Evolutionary conservation across 352 stramenopile genomes (phyloP).

Genomic region (Phytophthora citricola): DNA sequence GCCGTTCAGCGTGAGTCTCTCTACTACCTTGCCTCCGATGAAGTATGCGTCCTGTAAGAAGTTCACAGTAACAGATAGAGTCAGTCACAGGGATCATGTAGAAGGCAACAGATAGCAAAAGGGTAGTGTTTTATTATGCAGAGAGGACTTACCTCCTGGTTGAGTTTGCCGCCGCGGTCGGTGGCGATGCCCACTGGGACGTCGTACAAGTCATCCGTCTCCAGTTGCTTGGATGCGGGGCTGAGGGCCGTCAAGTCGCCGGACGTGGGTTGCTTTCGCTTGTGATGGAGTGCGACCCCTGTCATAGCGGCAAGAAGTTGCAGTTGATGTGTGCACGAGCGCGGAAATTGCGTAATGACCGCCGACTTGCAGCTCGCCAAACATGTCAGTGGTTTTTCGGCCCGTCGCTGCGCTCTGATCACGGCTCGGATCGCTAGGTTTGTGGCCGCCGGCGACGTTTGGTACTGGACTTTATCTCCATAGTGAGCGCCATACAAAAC

Average conservation of each 20-base stretch:
- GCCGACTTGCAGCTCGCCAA: conserved; percentile 3
- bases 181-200: conserved; percentile 69
- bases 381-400: conserved; percentile 12
- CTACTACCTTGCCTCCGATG: conserved; percentile 63
- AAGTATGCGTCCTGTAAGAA: conserved; percentile 80
- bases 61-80: no score
- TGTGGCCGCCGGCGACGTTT: conserved; percentile 12
- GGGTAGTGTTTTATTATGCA: not conserved
- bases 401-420: conserved; percentile 15
- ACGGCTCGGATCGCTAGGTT: conserved; percentile 15
- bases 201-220: conserved; percentile 52
- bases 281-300: conserved; percentile 30
- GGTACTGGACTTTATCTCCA: conserved; percentile 9
- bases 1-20: conserved; percentile 81
- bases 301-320: conserved; percentile 20
- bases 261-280: conserved; percentile 44
- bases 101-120: no score
- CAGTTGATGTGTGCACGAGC: conserved; percentile 13
- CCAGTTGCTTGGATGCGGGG: conserved; percentile 44
- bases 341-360: conserved; percentile 28
- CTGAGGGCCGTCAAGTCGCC: conserved; percentile 21
- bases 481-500: conserved; percentile 20
- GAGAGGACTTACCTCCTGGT: conserved; percentile 63
- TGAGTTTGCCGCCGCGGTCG: conserved; percentile 75
- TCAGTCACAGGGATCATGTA: conserved; percentile 5